These are phyloP conservation scores for Cladosporium sp. DNA, from an alignment of 2,329 filamentous ascomycete genomes.

Conservation along the genomic window DNA sequence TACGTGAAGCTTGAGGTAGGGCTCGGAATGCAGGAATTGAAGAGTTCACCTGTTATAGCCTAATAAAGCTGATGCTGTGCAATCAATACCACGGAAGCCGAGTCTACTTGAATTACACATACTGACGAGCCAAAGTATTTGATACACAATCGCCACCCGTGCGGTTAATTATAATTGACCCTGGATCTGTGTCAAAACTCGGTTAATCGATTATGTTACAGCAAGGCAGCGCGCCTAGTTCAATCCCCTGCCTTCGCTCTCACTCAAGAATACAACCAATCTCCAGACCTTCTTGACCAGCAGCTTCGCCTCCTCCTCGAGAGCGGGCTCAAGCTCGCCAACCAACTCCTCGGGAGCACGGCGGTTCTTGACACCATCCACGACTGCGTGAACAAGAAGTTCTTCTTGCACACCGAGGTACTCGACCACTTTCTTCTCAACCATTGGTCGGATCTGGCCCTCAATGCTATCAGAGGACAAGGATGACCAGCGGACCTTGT, in stretches of 20 bases:
- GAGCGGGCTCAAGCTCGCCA: constrained; percentile 79
- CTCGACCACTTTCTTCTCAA: constrained; percentile 97
- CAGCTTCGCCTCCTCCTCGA: constrained; percentile 92
- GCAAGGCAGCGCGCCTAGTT: constrained; percentile 2
- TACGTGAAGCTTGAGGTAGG: too few relatives aligned
- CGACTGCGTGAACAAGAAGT: constrained; percentile 86
- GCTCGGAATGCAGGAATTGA: too few relatives aligned
- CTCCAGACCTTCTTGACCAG: constrained; percentile 96
- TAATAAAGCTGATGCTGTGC: too few relatives aligned
- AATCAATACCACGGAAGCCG: too few relatives aligned
- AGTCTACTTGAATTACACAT: too few relatives aligned
- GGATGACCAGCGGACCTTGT: constrained; percentile 88
- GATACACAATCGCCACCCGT: too few relatives aligned
- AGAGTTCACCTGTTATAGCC: too few relatives aligned
- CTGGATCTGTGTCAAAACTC: too few relatives aligned
- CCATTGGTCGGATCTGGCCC: constrained; percentile 87
- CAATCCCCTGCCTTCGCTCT: constrained; percentile 85
- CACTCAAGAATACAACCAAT: constrained; percentile 97
- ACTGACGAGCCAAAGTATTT: too few relatives aligned
- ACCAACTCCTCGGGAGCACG: constrained; percentile 74
- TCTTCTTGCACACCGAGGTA: constrained; percentile 95
- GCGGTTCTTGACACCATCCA: constrained; percentile 76
- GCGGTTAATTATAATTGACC: too few relatives aligned
- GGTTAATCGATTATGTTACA: too few relatives aligned
- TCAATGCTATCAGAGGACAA: constrained; percentile 76